Percentiles rank a stretch among this genome's conserved stretches.
Evolutionary conservation across 768 basidiomycete genomes (phyloP).

Genomic region (Leccinum boreale): DNA sequence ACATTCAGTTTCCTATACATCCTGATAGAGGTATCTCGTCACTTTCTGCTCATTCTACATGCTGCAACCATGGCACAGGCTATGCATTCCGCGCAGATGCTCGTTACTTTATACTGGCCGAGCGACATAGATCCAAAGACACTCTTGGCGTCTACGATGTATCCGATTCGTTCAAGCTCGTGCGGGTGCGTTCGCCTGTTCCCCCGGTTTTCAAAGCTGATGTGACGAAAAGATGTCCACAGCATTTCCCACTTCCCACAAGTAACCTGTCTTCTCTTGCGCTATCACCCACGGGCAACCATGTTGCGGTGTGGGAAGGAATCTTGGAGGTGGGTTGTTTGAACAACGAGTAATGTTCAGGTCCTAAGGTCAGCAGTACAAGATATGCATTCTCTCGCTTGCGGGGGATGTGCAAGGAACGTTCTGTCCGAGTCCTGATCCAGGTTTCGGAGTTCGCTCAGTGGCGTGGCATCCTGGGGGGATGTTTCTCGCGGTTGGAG

Average conservation of each 20-base stretch:
- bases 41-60: background rate
- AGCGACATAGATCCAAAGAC: constrained; percentile 88
- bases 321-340: constrained; percentile 66
- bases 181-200: constrained; percentile 46
- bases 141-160: constrained; percentile 83
- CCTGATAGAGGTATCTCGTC: constrained; percentile 64
- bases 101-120: constrained; percentile 81
- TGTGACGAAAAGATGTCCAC: constrained; percentile 16
- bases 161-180: constrained; percentile 62
- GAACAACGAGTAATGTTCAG: background rate
- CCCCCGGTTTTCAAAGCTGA: constrained; percentile 12
- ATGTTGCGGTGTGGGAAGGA: constrained; percentile 82
- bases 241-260: constrained; percentile 87
- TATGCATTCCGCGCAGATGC: constrained; percentile 79
- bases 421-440: constrained; percentile 72
- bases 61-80: constrained; percentile 38
- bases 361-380: constrained; percentile 51
- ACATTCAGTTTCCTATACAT: constrained; percentile 84
- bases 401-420: constrained; percentile 60
- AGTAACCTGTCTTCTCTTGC: constrained; percentile 65
- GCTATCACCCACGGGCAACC: constrained; percentile 72
- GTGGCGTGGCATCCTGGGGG: constrained; percentile 88
- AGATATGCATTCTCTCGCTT: constrained; percentile 66
- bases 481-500: constrained; percentile 74
- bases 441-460: constrained; percentile 77